These are phyloP conservation scores for Sequoia sempervirens DNA, from an alignment of 75 land plant species.

Conservation along the genomic window DNA sequence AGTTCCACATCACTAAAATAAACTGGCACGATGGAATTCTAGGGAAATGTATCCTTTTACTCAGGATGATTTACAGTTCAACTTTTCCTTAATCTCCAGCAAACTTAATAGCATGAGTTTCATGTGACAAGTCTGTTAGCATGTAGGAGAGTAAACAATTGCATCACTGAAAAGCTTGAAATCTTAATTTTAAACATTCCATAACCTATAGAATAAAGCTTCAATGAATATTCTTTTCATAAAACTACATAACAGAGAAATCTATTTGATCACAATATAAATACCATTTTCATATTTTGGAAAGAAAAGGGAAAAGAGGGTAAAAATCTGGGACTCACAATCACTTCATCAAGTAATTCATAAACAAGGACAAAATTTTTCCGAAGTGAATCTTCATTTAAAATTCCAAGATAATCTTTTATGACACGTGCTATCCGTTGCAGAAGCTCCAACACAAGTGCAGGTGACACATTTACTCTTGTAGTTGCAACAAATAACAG, in stretches of 20 bases:
- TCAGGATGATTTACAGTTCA: neutral
- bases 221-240: neutral
- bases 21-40: neutral
- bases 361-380: slow-evolving; percentile 98
- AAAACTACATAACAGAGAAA: neutral
- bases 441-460: slow-evolving; percentile 85
- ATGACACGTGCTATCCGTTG: slow-evolving; percentile 95
- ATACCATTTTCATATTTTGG: neutral
- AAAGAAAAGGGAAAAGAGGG: neutral
- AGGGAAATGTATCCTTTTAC: neutral
- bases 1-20: neutral
- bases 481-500: slow-evolving; percentile 94
- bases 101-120: neutral
- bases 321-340: slow-evolving; percentile 53
- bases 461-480: slow-evolving; percentile 86
- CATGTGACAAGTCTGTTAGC: neutral
- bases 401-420: slow-evolving; percentile 93
- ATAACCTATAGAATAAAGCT: neutral
- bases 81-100: neutral
- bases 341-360: slow-evolving; percentile 95
- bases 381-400: slow-evolving; percentile 90
- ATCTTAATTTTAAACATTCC: neutral
- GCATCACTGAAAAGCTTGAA: neutral
- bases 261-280: neutral
- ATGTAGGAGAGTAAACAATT: neutral